Evolutionary conservation across 106 monocot genomes (phyloP).

Genomic region (Dendrobium huoshanense): DNA sequence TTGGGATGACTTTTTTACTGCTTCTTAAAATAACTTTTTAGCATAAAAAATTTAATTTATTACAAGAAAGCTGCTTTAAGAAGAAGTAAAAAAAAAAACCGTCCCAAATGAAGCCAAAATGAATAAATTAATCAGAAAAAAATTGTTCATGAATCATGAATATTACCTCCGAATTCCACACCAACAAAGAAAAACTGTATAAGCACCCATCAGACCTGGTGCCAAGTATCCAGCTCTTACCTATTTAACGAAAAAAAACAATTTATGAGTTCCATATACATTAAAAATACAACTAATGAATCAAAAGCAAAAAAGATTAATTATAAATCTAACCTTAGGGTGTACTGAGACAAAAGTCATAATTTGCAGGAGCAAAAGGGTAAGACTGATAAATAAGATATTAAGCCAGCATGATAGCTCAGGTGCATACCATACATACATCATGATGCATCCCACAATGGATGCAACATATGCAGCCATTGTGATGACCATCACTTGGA

Average conservation of each 20-base stretch:
- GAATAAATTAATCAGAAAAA: background rate
- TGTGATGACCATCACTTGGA: conserved; percentile 43
- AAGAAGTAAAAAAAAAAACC: too few relatives aligned
- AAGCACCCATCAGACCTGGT: conserved; percentile 52
- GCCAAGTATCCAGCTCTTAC: conserved; percentile 46
- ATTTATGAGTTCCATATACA: background rate
- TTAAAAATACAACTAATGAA: background rate
- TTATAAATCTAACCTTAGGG: conserved; percentile 39
- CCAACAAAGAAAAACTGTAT: conserved; percentile 62
- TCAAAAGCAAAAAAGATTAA: background rate
- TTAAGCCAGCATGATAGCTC: conserved; percentile 57
- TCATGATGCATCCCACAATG: conserved; percentile 57
- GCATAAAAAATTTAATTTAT: too few relatives aligned
- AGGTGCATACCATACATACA: conserved; percentile 87
- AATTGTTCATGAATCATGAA: background rate
- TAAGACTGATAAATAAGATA: conserved; percentile 83
- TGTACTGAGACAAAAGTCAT: conserved; percentile 63
- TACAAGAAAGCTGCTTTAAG: too few relatives aligned
- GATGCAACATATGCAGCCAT: conserved; percentile 43
- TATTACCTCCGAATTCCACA: conserved; percentile 43
- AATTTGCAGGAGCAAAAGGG: conserved; percentile 56
- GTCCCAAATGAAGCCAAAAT: too few relatives aligned
- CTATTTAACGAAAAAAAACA: conserved; percentile 17
- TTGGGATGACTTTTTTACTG: too few relatives aligned
- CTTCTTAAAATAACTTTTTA: too few relatives aligned